Evolutionary conservation across 2,329 filamentous ascomycete genomes (phyloP).

Genomic region (Elsinoe necatrix): DNA sequence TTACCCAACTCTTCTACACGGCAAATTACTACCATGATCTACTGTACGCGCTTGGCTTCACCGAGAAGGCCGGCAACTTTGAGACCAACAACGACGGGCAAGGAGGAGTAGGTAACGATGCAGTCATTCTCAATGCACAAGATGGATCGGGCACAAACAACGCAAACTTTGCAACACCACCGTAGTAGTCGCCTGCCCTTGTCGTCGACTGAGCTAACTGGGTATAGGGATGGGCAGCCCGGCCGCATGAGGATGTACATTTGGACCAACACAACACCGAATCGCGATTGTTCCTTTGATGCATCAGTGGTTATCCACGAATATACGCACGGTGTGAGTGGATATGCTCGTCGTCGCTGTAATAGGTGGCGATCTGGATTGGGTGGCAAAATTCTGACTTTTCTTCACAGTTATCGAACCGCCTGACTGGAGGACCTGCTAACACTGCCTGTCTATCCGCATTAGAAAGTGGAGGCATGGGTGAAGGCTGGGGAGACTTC

Average conservation of each 20-base stretch:
- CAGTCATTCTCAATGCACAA: conserved; percentile 30
- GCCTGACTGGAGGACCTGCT: conserved; percentile 50
- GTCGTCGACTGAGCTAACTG: background rate
- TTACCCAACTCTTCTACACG: conserved; percentile 54
- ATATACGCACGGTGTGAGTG: conserved; percentile 37
- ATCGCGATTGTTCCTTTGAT: conserved; percentile 51
- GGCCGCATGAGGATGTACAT: conserved; percentile 54
- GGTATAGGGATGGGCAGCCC: conserved; percentile 36
- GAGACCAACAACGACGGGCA: conserved; percentile 48
- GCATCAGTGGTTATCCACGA: conserved; percentile 54
- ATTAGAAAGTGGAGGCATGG: conserved; percentile 49
- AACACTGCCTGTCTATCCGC: conserved; percentile 44
- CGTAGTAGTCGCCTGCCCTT: conserved; percentile 13
- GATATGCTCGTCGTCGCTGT: too few relatives aligned
- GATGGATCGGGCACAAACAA: conserved; percentile 51
- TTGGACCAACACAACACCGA: conserved; percentile 42
- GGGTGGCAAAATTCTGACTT: too few relatives aligned
- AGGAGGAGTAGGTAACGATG: conserved; percentile 45
- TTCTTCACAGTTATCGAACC: too few relatives aligned
- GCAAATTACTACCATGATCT: conserved; percentile 53
- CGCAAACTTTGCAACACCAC: conserved; percentile 49
- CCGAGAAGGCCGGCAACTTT: conserved; percentile 52
- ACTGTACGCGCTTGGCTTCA: conserved; percentile 50
- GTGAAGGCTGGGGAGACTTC: conserved; percentile 52
- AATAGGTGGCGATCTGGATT: too few relatives aligned